These are phyloP conservation scores for Pyrus betulifolia DNA, from an alignment of 306 rosid genomes.

Conservation along the genomic window DNA sequence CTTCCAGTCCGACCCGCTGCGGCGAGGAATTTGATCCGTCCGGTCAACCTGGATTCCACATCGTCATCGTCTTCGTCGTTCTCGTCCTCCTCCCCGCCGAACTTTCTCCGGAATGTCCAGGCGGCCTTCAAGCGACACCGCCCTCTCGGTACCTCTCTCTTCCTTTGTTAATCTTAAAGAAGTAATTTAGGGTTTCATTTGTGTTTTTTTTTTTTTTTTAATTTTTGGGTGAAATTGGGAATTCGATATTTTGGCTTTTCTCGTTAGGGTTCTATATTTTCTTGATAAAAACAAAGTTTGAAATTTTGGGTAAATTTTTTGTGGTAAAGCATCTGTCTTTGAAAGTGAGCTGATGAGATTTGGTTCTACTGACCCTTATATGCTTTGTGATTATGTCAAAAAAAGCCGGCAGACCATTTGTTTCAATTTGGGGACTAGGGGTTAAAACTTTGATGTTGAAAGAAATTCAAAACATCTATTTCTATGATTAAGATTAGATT, in stretches of 20 bases:
- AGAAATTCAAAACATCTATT: not conserved
- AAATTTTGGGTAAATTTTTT: not conserved
- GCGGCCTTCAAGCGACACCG: constrained; percentile 62
- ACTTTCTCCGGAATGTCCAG: constrained; percentile 47
- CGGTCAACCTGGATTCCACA: constrained; percentile 23
- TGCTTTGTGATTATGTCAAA: not conserved
- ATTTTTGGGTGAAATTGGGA: not conserved
- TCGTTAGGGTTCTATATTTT: not conserved
- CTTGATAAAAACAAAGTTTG: not conserved
- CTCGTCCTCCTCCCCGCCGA: constrained; percentile 45
- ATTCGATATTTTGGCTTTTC: not conserved
- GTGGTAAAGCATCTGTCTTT: not conserved
- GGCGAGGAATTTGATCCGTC: constrained; percentile 23
- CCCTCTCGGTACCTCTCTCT: constrained; percentile 31
- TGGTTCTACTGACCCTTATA: not conserved
- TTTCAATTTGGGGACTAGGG: not conserved
- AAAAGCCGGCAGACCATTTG: not conserved
- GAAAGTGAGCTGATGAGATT: not conserved
- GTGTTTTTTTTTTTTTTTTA: not conserved
- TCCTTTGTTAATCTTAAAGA: not conserved
- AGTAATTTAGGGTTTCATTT: not conserved
- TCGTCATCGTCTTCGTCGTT: constrained; percentile 43
- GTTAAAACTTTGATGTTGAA: not conserved
- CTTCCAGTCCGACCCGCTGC: constrained; percentile 29
- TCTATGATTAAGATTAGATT: not conserved